A percentile compares a stretch with the other conserved stretches of the same genome.
phyloP scores from a whole-genome alignment of 2,329 filamentous ascomycete species.

The Colletotrichum phormii region DNA sequence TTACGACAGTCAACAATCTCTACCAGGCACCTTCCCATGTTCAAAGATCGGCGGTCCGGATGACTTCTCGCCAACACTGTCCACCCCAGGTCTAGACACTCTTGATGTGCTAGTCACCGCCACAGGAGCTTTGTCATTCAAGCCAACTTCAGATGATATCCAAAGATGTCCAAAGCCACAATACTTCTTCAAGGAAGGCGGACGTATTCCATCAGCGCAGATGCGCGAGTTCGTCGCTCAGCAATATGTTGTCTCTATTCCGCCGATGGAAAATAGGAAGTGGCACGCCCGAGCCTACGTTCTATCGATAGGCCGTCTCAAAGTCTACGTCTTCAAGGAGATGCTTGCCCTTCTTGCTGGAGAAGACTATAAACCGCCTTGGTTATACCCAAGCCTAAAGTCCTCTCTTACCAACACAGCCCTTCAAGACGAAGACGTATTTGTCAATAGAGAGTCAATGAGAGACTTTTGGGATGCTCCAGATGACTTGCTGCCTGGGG shows the following conservation, averaged over 20 bases:
- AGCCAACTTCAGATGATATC: not conserved
- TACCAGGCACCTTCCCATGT: not conserved
- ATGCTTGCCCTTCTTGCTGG: constrained; percentile 49
- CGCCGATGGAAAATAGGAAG: constrained; percentile 46
- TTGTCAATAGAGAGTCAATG: constrained; percentile 47
- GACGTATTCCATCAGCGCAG: constrained; percentile 50
- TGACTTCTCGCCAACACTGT: constrained; percentile 40
- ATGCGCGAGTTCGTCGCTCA: constrained; percentile 53
- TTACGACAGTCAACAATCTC: constrained; percentile 12
- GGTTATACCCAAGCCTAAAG: constrained; percentile 48
- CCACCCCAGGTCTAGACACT: constrained; percentile 42
- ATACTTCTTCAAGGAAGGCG: constrained; percentile 45
- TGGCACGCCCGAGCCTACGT: constrained; percentile 53
- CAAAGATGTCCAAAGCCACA: constrained; percentile 33
- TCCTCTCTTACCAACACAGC: constrained; percentile 52
- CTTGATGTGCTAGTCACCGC: constrained; percentile 47
- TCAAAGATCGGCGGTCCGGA: constrained; percentile 15
- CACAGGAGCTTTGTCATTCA: constrained; percentile 38
- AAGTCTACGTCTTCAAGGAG: constrained; percentile 51
- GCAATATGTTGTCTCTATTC: constrained; percentile 48
- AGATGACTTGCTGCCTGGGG: constrained; percentile 43
- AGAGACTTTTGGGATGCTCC: constrained; percentile 47
- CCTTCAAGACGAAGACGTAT: constrained; percentile 49
- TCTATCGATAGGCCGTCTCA: constrained; percentile 50
- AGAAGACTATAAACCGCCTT: constrained; percentile 50